Evolutionary conservation across 2,329 filamentous ascomycete species (phyloP), one percentile per base, ranked within the genome.

Genomic region (Hortaea werneckii): DNA sequence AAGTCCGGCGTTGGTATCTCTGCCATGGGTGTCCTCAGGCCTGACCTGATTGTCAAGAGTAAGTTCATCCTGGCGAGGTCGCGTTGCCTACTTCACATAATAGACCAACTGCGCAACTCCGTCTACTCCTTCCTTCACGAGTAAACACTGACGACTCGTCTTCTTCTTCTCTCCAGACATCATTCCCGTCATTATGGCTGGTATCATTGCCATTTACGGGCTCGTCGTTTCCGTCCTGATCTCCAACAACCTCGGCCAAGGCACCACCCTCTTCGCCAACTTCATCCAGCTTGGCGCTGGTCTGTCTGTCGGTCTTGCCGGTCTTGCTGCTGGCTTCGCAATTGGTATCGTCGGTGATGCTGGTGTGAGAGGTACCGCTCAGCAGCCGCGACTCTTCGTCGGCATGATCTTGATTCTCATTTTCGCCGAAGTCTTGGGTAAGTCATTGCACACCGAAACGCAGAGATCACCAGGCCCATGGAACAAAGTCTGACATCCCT

Each of bases 41-140:
- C 92, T 68, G 92, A 98, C 70, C 76, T 96, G 71, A 95, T 96
- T 69, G 90, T 98, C 70, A 96, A 95, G 85, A 96, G 92, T 96
- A 83, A 65, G 88, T 72, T n/a, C 38, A 48, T 13, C 42, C 41
- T 20, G 20, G 20, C 20, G 20, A 20, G 20, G 20, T 20, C 20
- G 20, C 37, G 20, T 20, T 4, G 10, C 34, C 27, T 13, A 32
- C 45, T 20, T 20, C 20, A 20, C 20, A 20, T 20, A 20, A 2
- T 20, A 20, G 20, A 20, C 20, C 20, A 20, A 20, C 20, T 2
- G 20, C 20, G 20, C 20, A 20, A 20, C 20, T 20, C 20, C 20
- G 4, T 20, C 20, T 20, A 20, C 20, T 20, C 20, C 20, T 4
- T 20, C n/a, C 13, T 2, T 5, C 38, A 41, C 52, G 59, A 47